Evolutionary conservation across 257 asterid species (phyloP).

Genomic region (Solanum infundibuliforme): DNA sequence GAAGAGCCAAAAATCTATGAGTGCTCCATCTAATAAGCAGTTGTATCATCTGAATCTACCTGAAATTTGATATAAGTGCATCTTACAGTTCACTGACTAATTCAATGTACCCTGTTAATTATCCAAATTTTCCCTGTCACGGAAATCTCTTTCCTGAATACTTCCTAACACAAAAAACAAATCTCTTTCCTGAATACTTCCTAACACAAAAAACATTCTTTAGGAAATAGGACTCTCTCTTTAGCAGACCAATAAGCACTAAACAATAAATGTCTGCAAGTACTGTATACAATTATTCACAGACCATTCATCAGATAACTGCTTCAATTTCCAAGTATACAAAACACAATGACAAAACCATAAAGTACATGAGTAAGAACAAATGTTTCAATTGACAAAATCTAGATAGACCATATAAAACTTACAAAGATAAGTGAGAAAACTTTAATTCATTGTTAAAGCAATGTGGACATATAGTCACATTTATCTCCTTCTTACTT

Average conservation of each 20-base stretch:
- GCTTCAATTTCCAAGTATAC: background rate
- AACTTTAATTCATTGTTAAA: background rate
- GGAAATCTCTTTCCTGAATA: background rate
- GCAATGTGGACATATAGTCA: background rate
- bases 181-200: background rate
- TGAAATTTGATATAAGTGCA: background rate
- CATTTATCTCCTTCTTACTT: background rate
- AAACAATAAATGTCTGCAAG: background rate
- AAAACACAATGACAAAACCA: background rate
- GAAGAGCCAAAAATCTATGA: background rate
- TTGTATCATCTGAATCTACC: background rate
- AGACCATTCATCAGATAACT: background rate
- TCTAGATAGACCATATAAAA: background rate
- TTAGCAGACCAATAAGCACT: background rate
- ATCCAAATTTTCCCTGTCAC: background rate
- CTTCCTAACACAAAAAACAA: background rate
- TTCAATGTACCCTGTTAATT: background rate
- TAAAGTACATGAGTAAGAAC: background rate
- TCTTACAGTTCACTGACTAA: background rate
- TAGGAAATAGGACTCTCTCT: background rate
- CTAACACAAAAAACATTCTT: background rate
- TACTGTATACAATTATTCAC: background rate
- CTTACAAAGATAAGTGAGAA: background rate
- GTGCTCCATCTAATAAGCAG: background rate
- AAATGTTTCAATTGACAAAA: background rate